phyloP scores from a whole-genome alignment of 2,329 filamentous ascomycete species.

The Aspergillus novofumigatus region DNA sequence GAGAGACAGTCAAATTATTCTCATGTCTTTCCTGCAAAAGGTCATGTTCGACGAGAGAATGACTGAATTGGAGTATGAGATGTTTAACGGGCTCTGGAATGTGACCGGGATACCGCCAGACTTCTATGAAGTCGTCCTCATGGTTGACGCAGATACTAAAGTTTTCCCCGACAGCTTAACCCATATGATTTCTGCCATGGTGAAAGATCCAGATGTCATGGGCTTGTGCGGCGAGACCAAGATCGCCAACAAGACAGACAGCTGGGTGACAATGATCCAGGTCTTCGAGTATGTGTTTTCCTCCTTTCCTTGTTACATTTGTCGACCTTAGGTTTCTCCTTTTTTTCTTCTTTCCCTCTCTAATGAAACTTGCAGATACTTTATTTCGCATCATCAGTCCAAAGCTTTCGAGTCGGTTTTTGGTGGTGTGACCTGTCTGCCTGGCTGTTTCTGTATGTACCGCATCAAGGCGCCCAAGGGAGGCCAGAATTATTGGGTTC shows the following conservation, averaged over 20 bases:
- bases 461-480: conserved; percentile 98
- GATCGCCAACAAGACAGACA: conserved; percentile 95
- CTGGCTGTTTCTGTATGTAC: conserved; percentile 99
- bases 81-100: conserved; percentile 99
- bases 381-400: conserved; percentile 94
- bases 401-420: conserved; percentile 99
- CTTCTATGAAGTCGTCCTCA: conserved; percentile 95
- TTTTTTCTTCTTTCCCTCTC: background rate
- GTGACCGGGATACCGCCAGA: conserved; percentile 97
- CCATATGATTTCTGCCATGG: conserved; percentile 99
- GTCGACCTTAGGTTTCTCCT: too few species aligned
- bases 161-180: conserved; percentile 97
- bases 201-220: conserved; percentile 99
- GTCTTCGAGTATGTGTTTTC: conserved; percentile 70
- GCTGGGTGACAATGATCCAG: conserved; percentile 96
- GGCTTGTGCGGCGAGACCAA: conserved; percentile 98
- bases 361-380: conserved; percentile 56
- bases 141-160: conserved; percentile 99
- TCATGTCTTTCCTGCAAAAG: conserved; percentile 99
- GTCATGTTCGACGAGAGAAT: conserved; percentile 99
- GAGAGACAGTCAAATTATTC: conserved; percentile 96
- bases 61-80: conserved; percentile 98
- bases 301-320: background rate
- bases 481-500: conserved; percentile 98
- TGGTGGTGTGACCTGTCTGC: conserved; percentile 96